Percentiles rank a stretch among this genome's conserved stretches.
phyloP scores from a whole-genome alignment of 495 filamentous ascomycete species.

The Wilcoxina mikolae region DNA sequence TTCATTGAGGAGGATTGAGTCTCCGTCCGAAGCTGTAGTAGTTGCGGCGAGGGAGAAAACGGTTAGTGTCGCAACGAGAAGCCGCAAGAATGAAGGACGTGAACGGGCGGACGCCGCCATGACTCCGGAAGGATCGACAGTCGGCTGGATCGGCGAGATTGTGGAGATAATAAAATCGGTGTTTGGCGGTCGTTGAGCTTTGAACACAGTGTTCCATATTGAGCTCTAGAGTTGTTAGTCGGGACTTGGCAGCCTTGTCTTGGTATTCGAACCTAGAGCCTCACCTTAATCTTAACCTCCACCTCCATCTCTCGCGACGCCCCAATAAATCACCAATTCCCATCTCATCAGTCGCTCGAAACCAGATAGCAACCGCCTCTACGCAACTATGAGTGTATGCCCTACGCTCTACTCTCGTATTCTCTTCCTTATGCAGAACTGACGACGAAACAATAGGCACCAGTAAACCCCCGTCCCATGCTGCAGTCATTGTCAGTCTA shows the following conservation, averaged over 20 bases:
- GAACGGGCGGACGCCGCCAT: background rate
- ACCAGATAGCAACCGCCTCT: background rate
- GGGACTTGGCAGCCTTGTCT: conserved; percentile 2
- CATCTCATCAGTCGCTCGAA: background rate
- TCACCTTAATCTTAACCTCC: conserved; percentile 7
- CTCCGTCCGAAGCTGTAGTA: background rate
- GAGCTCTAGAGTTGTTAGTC: background rate
- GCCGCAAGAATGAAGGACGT: background rate
- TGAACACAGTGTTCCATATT: background rate
- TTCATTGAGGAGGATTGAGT: conserved; percentile 4
- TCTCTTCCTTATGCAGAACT: conserved; percentile 17
- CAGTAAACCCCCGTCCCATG: conserved; percentile 81
- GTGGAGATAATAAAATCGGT: background rate
- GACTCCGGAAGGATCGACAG: background rate
- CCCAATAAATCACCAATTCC: background rate
- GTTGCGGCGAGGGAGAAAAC: background rate
- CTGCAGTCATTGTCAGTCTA: conserved; percentile 64
- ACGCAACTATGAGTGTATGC: conserved; percentile 23
- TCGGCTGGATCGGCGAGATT: background rate
- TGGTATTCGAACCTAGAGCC: conserved; percentile 5
- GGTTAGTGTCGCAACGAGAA: background rate
- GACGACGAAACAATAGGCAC: conserved; percentile 43
- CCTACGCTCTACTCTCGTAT: background rate
- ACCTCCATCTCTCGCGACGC: background rate
- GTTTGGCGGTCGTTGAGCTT: background rate